These are phyloP conservation scores for Sporobolomyces phaffii DNA, from an alignment of 768 basidiomycete genomes.

Conservation along the genomic window DNA sequence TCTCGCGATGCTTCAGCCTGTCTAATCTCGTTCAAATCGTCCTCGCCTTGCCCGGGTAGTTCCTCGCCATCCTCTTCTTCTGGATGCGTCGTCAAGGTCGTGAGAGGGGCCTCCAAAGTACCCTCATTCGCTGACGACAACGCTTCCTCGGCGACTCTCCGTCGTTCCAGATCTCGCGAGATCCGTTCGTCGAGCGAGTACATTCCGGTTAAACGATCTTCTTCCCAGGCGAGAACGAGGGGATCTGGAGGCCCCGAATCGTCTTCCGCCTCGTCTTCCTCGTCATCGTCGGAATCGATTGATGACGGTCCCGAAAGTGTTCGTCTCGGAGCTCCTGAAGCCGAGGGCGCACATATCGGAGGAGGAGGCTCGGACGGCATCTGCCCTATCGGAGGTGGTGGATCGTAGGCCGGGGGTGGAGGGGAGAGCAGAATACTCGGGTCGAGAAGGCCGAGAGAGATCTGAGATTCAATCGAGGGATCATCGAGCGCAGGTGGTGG, in stretches of 20 bases:
- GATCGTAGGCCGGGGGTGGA: conserved; percentile 21
- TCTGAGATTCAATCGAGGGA: conserved; percentile 10
- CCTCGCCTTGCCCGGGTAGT: background rate
- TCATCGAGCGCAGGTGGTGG: background rate
- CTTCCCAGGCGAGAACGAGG: conserved; percentile 36
- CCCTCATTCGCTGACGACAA: background rate
- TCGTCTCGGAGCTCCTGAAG: background rate
- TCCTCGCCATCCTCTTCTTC: background rate
- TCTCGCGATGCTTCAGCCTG: conserved; percentile 10
- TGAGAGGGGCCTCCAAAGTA: too few relatives aligned
- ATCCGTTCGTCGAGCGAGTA: conserved; percentile 29
- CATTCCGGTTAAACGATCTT: conserved; percentile 14
- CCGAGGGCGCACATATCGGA: background rate
- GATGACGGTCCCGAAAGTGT: background rate
- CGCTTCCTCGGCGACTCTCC: background rate
- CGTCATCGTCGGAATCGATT: background rate
- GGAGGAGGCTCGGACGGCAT: conserved; percentile 2
- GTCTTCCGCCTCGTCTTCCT: background rate
- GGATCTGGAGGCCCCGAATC: conserved; percentile 11
- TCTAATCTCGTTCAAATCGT: conserved; percentile 1
- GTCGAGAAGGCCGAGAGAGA: conserved; percentile 29
- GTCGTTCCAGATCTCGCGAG: conserved; percentile 21
- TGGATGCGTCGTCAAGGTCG: too few relatives aligned
- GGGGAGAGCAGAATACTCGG: conserved; percentile 16
- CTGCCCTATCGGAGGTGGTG: background rate